These are phyloP conservation scores for Backusella tarrabulga DNA, from an alignment of 192 early-diverging fungal species.

Conservation along the genomic window DNA sequence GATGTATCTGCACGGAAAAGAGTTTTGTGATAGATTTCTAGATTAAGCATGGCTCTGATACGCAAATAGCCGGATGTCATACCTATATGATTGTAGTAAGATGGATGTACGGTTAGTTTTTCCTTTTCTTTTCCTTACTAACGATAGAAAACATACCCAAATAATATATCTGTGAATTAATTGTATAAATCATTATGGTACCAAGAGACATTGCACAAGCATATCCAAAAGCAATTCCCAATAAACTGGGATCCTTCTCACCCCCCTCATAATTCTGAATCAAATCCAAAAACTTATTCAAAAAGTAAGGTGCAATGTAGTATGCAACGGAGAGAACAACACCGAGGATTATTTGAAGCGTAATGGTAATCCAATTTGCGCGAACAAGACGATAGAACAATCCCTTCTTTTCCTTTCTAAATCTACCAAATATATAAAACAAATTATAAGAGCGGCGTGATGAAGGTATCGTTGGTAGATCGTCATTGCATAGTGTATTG, in stretches of 20 bases:
- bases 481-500: constrained; percentile 17
- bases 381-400: background rate
- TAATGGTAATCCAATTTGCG: background rate
- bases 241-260: constrained; percentile 32
- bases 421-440: constrained; percentile 29
- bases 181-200: background rate
- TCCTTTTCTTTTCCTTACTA: constrained; percentile 36
- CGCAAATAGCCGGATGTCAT: constrained; percentile 26
- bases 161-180: background rate
- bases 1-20: constrained; percentile 50
- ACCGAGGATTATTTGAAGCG: background rate
- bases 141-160: background rate
- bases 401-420: constrained; percentile 12
- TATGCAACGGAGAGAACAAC: background rate
- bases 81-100: background rate
- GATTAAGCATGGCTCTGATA: constrained; percentile 16
- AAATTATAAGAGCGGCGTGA: constrained; percentile 24
- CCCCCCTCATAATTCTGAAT: background rate
- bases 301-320: constrained; percentile 20
- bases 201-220: constrained; percentile 46
- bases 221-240: constrained; percentile 53
- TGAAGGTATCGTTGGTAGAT: constrained; percentile 36
- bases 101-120: constrained; percentile 29
- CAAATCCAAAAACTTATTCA: constrained; percentile 33
- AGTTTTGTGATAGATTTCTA: constrained; percentile 65